phyloP scores from a whole-genome alignment of 2,329 filamentous ascomycete genomes.

The Hymenoscyphus occultus region DNA sequence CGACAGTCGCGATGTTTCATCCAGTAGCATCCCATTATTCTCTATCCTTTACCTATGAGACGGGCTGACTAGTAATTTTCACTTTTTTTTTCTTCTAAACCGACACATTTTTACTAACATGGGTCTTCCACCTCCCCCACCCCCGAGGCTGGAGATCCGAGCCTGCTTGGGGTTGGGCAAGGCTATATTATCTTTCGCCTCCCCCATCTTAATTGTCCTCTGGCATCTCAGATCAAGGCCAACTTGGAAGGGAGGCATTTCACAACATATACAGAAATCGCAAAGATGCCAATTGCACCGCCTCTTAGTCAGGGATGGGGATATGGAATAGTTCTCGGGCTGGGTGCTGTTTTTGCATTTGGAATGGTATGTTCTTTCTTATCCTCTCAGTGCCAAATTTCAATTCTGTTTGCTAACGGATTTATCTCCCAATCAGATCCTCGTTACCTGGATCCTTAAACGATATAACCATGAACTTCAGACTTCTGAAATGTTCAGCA shows the following conservation, averaged over 20 bases:
- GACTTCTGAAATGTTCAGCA: constrained; percentile 90
- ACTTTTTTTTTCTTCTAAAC: not conserved
- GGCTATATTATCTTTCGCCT: constrained; percentile 1
- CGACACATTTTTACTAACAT: not conserved
- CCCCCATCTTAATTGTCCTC: not conserved
- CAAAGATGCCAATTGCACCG: constrained; percentile 34
- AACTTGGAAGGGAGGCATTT: not conserved
- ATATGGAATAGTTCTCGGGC: constrained; percentile 59
- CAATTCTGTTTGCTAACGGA: not conserved
- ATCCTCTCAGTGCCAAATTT: not conserved
- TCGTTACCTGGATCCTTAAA: constrained; percentile 38
- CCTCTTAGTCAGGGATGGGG: constrained; percentile 47
- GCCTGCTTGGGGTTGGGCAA: not conserved
- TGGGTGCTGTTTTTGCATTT: constrained; percentile 61
- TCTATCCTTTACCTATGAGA: not conserved
- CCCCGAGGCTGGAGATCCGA: constrained; percentile 4
- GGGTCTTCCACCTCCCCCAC: constrained; percentile 1
- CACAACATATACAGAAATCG: not conserved
- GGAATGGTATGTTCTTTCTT: constrained; percentile 51
- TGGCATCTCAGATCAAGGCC: not conserved
- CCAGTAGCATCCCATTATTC: not conserved
- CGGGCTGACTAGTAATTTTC: not conserved
- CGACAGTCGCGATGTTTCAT: not conserved
- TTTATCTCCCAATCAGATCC: constrained; percentile 25
- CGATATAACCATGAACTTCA: constrained; percentile 73